Percentiles rank a stretch among this genome's conserved stretches.
These are phyloP conservation scores for Lecanosticta acicola DNA, from an alignment of 2,329 filamentous ascomycete species.

Conservation along the genomic window DNA sequence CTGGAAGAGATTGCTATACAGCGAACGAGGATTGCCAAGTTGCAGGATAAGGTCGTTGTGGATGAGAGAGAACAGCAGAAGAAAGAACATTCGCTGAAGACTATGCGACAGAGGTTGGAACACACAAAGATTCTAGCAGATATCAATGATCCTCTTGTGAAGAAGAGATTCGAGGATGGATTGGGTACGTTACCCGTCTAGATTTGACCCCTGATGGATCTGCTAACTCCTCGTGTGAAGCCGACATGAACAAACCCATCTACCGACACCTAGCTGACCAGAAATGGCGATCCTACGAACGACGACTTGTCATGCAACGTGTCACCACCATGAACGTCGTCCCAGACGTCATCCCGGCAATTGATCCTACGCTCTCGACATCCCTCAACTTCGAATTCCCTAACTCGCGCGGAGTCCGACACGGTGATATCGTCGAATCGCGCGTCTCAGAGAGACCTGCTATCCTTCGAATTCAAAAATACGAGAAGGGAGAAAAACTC, in stretches of 20 bases:
- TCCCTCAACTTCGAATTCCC: constrained; percentile 65
- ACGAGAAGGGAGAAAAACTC: constrained; percentile 72
- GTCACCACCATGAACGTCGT: constrained; percentile 80
- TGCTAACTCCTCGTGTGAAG: constrained; percentile 43
- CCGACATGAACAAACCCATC: constrained; percentile 92
- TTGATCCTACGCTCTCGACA: constrained; percentile 74
- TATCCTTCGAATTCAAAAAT: constrained; percentile 76
- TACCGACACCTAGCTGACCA: constrained; percentile 83
- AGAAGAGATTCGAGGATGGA: constrained; percentile 90
- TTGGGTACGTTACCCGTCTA: constrained; percentile 65
- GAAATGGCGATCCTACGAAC: constrained; percentile 82
- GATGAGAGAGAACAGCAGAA: constrained; percentile 23
- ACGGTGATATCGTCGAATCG: constrained; percentile 74
- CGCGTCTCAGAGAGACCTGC: constrained; percentile 66
- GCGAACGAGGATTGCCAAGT: constrained; percentile 60
- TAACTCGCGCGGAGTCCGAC: constrained; percentile 48
- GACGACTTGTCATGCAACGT: constrained; percentile 74
- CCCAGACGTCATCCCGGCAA: constrained; percentile 76
- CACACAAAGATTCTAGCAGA: constrained; percentile 82
- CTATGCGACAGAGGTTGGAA: constrained; percentile 68
- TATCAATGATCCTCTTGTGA: constrained; percentile 89
- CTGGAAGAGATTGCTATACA: constrained; percentile 64
- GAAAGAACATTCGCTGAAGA: constrained; percentile 62
- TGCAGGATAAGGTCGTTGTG: constrained; percentile 49
- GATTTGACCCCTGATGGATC: constrained; percentile 5